phyloP scores from a whole-genome alignment of 352 stramenopile genomes.

The Phytophthora uliginosa region DNA sequence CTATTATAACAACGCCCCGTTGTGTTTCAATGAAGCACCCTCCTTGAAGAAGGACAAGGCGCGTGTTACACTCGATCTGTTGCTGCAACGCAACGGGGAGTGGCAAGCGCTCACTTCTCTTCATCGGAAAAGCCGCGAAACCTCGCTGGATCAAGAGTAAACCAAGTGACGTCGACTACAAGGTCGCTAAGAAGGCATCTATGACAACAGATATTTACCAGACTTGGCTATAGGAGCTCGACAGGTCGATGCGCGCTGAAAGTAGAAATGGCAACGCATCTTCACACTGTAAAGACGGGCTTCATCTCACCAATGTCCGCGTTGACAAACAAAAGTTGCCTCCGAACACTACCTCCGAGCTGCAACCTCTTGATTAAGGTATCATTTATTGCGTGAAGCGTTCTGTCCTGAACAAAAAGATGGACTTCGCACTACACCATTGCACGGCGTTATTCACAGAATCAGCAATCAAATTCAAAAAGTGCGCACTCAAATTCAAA shows the following conservation, averaged over 20 bases:
- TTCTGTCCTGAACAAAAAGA: conserved; percentile 4
- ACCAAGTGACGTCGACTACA: conserved; percentile 5
- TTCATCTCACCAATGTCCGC: conserved; percentile 11
- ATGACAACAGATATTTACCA: conserved; percentile 8
- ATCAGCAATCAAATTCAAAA: no score
- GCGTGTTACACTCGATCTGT: not conserved
- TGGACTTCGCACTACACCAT: conserved; percentile 4
- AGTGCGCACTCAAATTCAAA: no score
- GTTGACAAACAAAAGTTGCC: conserved; percentile 6
- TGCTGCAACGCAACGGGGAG: conserved; percentile 13
- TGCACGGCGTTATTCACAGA: no score
- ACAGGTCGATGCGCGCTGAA: conserved; percentile 1
- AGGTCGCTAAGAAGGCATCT: conserved; percentile 2
- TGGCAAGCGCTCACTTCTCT: conserved; percentile 3
- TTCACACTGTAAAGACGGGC: conserved; percentile 5
- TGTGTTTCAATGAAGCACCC: not conserved
- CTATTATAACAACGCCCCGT: conserved; percentile 6
- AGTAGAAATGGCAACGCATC: conserved; percentile 1
- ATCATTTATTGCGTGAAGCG: conserved; percentile 17
- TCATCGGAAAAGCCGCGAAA: conserved; percentile 7
- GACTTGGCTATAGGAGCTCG: conserved; percentile 10
- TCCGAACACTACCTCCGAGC: conserved; percentile 9
- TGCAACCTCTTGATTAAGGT: conserved; percentile 18
- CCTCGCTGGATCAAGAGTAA: conserved; percentile 5
- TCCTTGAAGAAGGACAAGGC: conserved; percentile 10